Evolutionary conservation across 768 basidiomycete genomes (phyloP).

Genomic region (Suillus plorans): DNA sequence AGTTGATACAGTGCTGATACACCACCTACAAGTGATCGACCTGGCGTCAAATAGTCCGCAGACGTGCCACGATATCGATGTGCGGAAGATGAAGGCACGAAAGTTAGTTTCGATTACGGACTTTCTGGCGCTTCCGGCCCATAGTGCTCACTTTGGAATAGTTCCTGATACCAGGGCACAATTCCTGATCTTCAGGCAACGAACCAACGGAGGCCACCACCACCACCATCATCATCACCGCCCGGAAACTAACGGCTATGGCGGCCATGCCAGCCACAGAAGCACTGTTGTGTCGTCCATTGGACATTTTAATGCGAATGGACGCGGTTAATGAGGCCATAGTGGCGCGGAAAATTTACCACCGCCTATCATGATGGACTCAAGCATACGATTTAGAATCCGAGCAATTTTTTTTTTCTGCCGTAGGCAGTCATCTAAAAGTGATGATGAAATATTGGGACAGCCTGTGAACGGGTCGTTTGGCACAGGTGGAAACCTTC

Average conservation of each 20-base stretch:
- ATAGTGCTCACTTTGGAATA: background rate
- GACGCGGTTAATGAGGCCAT: background rate
- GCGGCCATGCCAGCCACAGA: background rate
- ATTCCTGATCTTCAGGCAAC: background rate
- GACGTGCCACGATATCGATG: background rate
- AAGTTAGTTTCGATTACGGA: background rate
- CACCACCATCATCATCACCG: too few relatives aligned
- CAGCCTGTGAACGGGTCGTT: background rate
- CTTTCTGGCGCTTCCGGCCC: background rate
- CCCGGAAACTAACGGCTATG: background rate
- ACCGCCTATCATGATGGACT: background rate
- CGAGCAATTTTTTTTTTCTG: background rate
- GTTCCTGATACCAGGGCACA: background rate
- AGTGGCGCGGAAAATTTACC: background rate
- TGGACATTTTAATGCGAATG: background rate
- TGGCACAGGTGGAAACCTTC: background rate
- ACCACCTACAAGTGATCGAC: background rate
- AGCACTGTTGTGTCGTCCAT: background rate
- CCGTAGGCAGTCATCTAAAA: background rate
- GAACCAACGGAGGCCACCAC: background rate
- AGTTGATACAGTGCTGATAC: background rate
- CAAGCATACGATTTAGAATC: background rate
- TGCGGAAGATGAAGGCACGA: background rate
- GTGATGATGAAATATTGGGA: background rate
- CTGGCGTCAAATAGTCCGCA: background rate